Conservation (phyloP, 257 asterid genomes). For the Gardenia jasminoides region DNA sequence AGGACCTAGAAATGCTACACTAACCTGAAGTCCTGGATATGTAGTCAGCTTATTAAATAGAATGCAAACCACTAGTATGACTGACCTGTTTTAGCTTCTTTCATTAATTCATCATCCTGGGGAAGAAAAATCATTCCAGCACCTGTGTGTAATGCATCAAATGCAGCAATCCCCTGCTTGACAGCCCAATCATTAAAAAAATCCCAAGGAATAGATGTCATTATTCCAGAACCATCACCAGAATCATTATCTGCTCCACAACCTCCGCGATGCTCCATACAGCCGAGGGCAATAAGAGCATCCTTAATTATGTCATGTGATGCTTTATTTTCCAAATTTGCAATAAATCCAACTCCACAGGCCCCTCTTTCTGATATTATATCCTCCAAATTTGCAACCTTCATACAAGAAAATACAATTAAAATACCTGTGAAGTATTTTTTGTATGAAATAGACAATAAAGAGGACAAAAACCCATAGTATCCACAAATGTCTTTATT, state of each 20-base stretch:
- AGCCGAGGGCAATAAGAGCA: constrained; percentile 95
- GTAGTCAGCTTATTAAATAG: neutral
- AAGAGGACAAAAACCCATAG: neutral
- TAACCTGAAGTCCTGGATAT: neutral
- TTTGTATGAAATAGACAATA: neutral
- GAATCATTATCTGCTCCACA: constrained; percentile 99
- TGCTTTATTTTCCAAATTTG: constrained; percentile 80
- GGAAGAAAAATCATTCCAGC: constrained; percentile 98
- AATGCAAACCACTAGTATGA: neutral
- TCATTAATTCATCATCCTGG: constrained; percentile 54
- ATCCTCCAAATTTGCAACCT: constrained; percentile 90
- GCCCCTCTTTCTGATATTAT: constrained; percentile 88
- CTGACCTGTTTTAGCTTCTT: constrained; percentile 81
- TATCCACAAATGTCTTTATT: neutral
- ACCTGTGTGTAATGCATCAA: constrained; percentile 82
- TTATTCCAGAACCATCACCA: constrained; percentile 97
- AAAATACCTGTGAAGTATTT: neutral
- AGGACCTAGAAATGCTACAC: neutral
- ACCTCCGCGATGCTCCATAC: constrained; percentile 99
- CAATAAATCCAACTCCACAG: constrained; percentile 98
- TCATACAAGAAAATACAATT: constrained; percentile 20
- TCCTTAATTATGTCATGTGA: constrained; percentile 77
- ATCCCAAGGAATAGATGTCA: constrained; percentile 98
- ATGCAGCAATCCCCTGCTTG: constrained; percentile 63
- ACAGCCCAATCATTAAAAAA: constrained; percentile 84